These are phyloP conservation scores for Liriodendron chinense DNA, from an alignment of 164 flowering plant genomes.

Conservation along the genomic window DNA sequence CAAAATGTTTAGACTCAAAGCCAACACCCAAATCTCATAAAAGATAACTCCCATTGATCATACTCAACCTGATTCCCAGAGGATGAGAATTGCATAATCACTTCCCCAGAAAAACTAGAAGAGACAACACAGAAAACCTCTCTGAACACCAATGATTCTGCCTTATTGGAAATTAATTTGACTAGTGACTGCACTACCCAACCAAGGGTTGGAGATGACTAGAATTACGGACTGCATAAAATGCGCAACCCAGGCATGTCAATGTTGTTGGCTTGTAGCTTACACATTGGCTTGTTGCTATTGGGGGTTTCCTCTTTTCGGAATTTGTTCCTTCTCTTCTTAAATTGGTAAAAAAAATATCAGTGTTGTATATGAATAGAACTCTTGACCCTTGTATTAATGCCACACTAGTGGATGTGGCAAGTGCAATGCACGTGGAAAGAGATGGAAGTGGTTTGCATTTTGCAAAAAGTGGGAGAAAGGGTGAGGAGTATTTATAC, in stretches of 20 bases:
- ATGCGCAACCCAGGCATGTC: too few relatives aligned
- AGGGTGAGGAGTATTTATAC: too few relatives aligned
- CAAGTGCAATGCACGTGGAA: too few relatives aligned
- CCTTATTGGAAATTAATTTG: background rate
- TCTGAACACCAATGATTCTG: background rate
- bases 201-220: background rate
- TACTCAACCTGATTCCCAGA: background rate
- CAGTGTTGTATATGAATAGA: background rate
- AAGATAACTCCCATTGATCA: background rate
- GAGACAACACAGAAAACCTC: background rate
- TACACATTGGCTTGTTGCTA: background rate
- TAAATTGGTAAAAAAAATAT: background rate
- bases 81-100: background rate
- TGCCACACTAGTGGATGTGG: too few relatives aligned
- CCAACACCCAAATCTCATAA: background rate
- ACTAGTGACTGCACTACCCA: background rate
- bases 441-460: too few relatives aligned
- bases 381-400: background rate
- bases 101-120: too few relatives aligned
- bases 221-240: too few relatives aligned
- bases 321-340: background rate
- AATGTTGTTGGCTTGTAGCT: background rate
- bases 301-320: background rate
- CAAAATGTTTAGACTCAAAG: background rate
- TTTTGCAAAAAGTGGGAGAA: too few relatives aligned